phyloP scores from a whole-genome alignment of 2,329 filamentous ascomycete genomes.

The Myotisia sp. region DNA sequence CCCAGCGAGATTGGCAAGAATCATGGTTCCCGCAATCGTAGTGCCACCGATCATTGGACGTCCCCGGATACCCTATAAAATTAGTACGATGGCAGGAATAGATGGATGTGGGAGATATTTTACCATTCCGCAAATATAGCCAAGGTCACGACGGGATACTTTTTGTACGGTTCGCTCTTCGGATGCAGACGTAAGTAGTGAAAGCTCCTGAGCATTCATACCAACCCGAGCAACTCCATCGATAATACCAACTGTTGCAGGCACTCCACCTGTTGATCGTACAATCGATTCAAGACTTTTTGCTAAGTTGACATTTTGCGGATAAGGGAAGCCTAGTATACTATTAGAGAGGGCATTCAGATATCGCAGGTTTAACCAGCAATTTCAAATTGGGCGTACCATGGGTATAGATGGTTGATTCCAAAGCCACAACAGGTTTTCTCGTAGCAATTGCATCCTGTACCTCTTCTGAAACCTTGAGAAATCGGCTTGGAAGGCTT shows the following conservation, averaged over 20 bases:
- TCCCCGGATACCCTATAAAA: slow-evolving; percentile 45
- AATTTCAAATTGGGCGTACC: slow-evolving; percentile 33
- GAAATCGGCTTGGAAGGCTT: slow-evolving; percentile 33
- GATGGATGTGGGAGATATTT: slow-evolving; percentile 14
- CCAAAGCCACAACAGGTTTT: slow-evolving; percentile 77
- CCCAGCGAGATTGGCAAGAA: slow-evolving; percentile 71
- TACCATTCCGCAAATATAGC: slow-evolving; percentile 65
- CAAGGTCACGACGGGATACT: slow-evolving; percentile 73
- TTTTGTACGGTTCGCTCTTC: slow-evolving; percentile 58
- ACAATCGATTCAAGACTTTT: slow-evolving; percentile 67
- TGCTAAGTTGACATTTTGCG: slow-evolving; percentile 61
- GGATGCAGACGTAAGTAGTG: slow-evolving; percentile 51
- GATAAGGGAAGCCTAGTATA: slow-evolving; percentile 51
- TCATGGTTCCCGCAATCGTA: slow-evolving; percentile 84
- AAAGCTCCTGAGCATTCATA: slow-evolving; percentile 56
- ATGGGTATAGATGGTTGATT: slow-evolving; percentile 96
- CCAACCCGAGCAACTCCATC: slow-evolving; percentile 74
- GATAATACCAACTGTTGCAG: slow-evolving; percentile 80
- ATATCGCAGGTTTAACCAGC: not conserved
- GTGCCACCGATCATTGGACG: slow-evolving; percentile 71
- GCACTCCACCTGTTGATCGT: slow-evolving; percentile 64
- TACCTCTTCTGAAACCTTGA: slow-evolving; percentile 71
- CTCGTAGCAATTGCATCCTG: slow-evolving; percentile 57
- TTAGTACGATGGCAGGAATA: slow-evolving; percentile 7
- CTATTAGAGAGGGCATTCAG: not conserved